phyloP scores from a whole-genome alignment of 768 basidiomycete genomes.

The Galerina marginata region DNA sequence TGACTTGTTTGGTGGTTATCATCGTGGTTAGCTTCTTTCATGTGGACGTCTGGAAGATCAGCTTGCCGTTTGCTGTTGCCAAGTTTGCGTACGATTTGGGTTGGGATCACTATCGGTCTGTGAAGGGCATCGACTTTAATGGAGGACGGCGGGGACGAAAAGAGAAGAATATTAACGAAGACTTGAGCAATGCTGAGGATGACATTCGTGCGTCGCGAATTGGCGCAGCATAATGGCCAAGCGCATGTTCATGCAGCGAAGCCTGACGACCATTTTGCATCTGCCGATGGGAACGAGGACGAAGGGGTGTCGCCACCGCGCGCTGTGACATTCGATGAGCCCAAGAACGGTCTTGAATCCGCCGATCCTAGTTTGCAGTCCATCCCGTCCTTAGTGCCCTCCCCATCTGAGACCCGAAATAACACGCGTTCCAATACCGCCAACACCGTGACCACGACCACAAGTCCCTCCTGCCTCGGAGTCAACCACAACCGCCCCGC shows the following conservation, averaged over 20 bases:
- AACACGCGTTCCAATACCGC: constrained; percentile 20
- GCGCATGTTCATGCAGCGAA: background rate
- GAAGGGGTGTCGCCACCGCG: background rate
- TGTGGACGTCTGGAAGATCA: constrained; percentile 85
- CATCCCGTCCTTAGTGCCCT: background rate
- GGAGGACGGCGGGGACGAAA: constrained; percentile 9
- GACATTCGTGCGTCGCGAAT: constrained; percentile 17
- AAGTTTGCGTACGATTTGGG: constrained; percentile 73
- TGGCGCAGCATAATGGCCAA: constrained; percentile 17
- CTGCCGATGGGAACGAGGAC: no score
- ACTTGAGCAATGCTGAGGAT: constrained; percentile 16
- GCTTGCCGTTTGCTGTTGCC: constrained; percentile 74
- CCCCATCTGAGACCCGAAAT: constrained; percentile 11
- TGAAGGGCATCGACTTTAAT: constrained; percentile 19
- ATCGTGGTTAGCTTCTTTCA: constrained; percentile 78
- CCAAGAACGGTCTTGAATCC: background rate
- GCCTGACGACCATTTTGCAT: background rate
- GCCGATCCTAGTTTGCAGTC: background rate
- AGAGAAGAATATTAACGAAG: constrained; percentile 24
- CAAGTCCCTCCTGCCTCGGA: background rate
- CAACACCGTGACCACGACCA: background rate
- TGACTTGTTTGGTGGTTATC: constrained; percentile 70
- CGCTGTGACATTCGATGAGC: constrained; percentile 13
- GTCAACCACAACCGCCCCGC: background rate
- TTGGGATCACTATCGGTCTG: constrained; percentile 61